These are phyloP conservation scores for Phytophthora podocarpi DNA, from an alignment of 352 stramenopile species.

Conservation along the genomic window DNA sequence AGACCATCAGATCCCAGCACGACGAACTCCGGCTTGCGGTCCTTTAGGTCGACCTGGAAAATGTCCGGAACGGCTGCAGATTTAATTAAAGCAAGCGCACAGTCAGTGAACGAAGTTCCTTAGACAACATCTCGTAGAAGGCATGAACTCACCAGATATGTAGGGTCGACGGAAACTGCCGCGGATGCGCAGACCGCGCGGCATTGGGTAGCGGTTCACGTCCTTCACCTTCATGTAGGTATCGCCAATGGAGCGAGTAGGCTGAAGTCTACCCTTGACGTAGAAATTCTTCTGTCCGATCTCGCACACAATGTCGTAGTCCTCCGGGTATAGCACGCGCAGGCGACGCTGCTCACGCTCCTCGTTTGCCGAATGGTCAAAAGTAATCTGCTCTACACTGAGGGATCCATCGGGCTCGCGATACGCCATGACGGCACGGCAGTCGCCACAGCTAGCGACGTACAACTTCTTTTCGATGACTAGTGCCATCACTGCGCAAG, in stretches of 20 bases:
- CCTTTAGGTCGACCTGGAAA: conserved; percentile 59
- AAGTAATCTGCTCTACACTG: conserved; percentile 68
- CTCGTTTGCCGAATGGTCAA: conserved; percentile 73
- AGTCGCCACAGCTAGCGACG: conserved; percentile 70
- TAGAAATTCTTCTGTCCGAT: conserved; percentile 72
- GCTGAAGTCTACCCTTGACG: conserved; percentile 73
- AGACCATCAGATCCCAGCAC: conserved; percentile 68
- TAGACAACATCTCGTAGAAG: not conserved
- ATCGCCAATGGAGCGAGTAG: conserved; percentile 66
- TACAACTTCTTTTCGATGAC: conserved; percentile 61
- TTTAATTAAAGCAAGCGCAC: not conserved
- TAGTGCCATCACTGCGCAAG: conserved; percentile 62
- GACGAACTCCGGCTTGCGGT: conserved; percentile 63
- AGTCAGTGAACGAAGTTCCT: conserved; percentile 3
- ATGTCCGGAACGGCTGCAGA: conserved; percentile 60
- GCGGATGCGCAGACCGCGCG: conserved; percentile 56
- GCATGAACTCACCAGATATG: conserved; percentile 43
- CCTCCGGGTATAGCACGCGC: conserved; percentile 56
- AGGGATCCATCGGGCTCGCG: conserved; percentile 54
- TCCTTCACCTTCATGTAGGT: conserved; percentile 84
- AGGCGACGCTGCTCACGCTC: conserved; percentile 61
- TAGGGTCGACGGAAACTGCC: conserved; percentile 66
- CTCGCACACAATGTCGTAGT: conserved; percentile 75
- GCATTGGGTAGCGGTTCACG: conserved; percentile 69
- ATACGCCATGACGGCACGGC: conserved; percentile 69